phyloP scores from a whole-genome alignment of 75 land plant species.

The Azolla pinnata region DNA sequence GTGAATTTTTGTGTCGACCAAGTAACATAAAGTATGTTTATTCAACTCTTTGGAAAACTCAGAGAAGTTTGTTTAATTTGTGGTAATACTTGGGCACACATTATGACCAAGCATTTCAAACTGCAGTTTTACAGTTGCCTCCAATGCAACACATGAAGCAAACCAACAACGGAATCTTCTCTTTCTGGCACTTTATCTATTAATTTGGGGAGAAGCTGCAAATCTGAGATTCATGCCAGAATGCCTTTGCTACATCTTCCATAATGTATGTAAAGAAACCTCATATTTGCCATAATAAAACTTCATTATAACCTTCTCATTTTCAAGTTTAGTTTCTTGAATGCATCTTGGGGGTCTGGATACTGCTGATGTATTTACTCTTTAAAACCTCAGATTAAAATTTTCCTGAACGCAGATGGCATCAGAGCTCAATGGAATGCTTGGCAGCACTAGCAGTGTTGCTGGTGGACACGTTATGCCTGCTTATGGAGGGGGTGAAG shows the following conservation, averaged over 20 bases:
- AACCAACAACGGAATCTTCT: slow-evolving; percentile 68
- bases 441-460: slow-evolving; percentile 84
- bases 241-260: slow-evolving; percentile 96
- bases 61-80: too few relatives aligned
- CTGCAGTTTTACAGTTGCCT: too few relatives aligned
- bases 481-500: slow-evolving; percentile 96
- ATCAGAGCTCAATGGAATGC: slow-evolving; percentile 86
- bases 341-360: too few relatives aligned
- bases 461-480: slow-evolving; percentile 91
- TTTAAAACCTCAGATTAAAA: too few relatives aligned
- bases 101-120: too few relatives aligned
- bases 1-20: slow-evolving; percentile 67
- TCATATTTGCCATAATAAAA: background rate
- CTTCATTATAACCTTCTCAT: too few relatives aligned
- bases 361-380: too few relatives aligned
- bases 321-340: too few relatives aligned
- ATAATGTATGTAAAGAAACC: slow-evolving; percentile 50
- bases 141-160: too few relatives aligned
- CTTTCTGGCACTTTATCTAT: slow-evolving; percentile 86
- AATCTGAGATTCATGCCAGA: slow-evolving; percentile 97
- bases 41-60: too few relatives aligned
- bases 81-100: too few relatives aligned
- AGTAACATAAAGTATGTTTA: slow-evolving; percentile 2
- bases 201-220: slow-evolving; percentile 99
- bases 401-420: slow-evolving; percentile 78